Conservation (phyloP, 1,284 basidiomycete genomes). For the Chondrostereum purpureum region DNA sequence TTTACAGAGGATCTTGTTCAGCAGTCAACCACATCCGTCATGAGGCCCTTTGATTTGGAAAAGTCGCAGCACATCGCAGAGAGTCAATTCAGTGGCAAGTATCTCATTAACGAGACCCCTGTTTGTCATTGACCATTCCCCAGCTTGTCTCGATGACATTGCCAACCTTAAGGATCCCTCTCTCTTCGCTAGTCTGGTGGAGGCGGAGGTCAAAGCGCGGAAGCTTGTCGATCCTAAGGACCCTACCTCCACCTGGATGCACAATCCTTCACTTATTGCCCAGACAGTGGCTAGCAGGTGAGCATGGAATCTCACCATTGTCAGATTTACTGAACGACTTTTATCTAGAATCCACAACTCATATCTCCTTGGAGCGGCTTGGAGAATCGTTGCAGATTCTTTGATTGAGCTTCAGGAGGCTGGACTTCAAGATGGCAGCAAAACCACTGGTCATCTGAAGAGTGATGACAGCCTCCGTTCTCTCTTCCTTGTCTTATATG, state of each 20-base stretch:
- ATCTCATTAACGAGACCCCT: not conserved
- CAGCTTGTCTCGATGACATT: constrained; percentile 65
- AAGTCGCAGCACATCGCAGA: constrained; percentile 58
- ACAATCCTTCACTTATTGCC: constrained; percentile 44
- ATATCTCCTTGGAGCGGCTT: constrained; percentile 70
- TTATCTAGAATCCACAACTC: constrained; percentile 61
- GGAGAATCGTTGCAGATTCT: constrained; percentile 57
- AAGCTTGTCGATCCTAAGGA: constrained; percentile 28
- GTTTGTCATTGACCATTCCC: constrained; percentile 4
- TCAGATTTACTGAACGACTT: not conserved
- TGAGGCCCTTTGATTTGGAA: constrained; percentile 57
- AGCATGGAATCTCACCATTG: not conserved
- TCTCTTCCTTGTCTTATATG: constrained; percentile 57
- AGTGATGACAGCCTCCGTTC: constrained; percentile 42
- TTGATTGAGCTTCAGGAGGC: constrained; percentile 45
- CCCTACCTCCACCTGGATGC: constrained; percentile 24
- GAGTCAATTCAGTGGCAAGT: constrained; percentile 61
- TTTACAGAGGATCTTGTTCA: constrained; percentile 59
- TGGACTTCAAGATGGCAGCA: constrained; percentile 44
- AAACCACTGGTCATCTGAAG: constrained; percentile 44
- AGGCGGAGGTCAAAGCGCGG: constrained; percentile 47
- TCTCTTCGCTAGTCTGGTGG: constrained; percentile 48
- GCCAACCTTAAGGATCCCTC: constrained; percentile 54
- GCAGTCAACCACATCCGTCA: constrained; percentile 49
- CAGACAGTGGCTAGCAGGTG: constrained; percentile 55